Percentiles rank a stretch among this genome's conserved stretches.
Evolutionary conservation across 2,329 filamentous ascomycete genomes (phyloP).

Genomic region (Colletotrichum cuscutae): DNA sequence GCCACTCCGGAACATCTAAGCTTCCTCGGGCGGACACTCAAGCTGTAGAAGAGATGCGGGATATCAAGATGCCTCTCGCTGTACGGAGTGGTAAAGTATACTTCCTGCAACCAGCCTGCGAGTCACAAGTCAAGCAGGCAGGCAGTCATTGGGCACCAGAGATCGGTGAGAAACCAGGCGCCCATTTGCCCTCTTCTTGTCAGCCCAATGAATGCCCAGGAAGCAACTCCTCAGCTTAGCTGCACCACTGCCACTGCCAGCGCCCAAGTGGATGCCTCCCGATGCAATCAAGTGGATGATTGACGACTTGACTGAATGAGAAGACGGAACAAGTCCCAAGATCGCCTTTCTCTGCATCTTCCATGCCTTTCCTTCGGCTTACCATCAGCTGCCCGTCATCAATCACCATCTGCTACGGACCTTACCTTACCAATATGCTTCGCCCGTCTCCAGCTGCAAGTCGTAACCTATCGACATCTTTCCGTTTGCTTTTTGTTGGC

Average conservation of each 20-base stretch:
- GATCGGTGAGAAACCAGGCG: constrained; percentile 25
- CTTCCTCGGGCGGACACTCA: neutral
- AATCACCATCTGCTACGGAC: neutral
- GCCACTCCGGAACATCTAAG: neutral
- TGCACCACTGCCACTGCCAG: neutral
- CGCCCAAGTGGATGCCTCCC: constrained; percentile 30
- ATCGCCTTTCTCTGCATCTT: constrained; percentile 16
- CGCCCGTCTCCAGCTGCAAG: constrained; percentile 9
- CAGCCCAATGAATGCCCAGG: constrained; percentile 11
- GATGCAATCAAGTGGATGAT: constrained; percentile 20
- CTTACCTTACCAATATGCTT: neutral
- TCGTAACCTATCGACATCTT: constrained; percentile 5
- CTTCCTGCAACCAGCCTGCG: constrained; percentile 16
- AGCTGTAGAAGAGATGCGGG: neutral
- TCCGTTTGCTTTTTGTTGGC: constrained; percentile 7
- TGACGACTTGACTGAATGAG: neutral
- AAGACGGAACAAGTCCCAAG: neutral
- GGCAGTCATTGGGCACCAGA: constrained; percentile 21
- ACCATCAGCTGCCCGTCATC: constrained; percentile 15
- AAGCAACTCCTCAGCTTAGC: constrained; percentile 1
- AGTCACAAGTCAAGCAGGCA: constrained; percentile 14
- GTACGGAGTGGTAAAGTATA: neutral
- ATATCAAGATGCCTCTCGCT: neutral
- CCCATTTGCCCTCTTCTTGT: constrained; percentile 8
- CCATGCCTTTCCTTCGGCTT: constrained; percentile 20